A percentile compares a stretch with the other conserved stretches of the same genome.
phyloP scores from a whole-genome alignment of 1,284 basidiomycete species.

The Neolentinus lepideus region DNA sequence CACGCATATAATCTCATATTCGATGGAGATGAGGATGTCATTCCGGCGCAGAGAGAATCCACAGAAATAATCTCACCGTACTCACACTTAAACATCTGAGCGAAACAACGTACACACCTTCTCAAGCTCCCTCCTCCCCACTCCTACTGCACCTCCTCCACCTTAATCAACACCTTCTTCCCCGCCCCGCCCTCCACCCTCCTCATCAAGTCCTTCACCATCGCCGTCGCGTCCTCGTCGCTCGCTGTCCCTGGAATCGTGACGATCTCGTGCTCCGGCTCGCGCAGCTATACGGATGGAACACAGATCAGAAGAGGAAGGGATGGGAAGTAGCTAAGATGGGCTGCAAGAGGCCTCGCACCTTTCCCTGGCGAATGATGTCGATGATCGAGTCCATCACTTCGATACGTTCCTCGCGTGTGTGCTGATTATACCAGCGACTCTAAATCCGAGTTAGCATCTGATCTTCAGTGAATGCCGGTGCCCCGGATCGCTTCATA shows the following conservation, averaged over 20 bases:
- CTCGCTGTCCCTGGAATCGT: constrained; percentile 37
- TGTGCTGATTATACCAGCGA: constrained; percentile 55
- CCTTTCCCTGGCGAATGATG: constrained; percentile 50
- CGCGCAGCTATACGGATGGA: constrained; percentile 40
- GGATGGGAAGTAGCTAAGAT: neutral
- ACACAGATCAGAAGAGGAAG: neutral
- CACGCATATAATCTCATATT: too few relatives aligned
- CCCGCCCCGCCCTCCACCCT: constrained; percentile 51
- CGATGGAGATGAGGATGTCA: too few relatives aligned
- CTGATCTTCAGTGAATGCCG: neutral
- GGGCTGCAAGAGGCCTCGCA: constrained; percentile 13
- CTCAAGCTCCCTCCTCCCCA: neutral
- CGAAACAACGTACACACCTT: too few relatives aligned
- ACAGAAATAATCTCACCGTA: too few relatives aligned
- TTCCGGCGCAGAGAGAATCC: too few relatives aligned
- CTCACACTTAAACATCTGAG: too few relatives aligned
- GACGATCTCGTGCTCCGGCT: constrained; percentile 62
- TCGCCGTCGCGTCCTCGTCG: constrained; percentile 44
- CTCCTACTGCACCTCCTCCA: constrained; percentile 25
- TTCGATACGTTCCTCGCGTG: constrained; percentile 28
- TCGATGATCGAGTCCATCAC: constrained; percentile 46
- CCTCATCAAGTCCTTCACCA: constrained; percentile 40
- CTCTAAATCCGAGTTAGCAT: neutral
- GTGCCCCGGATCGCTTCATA: neutral
- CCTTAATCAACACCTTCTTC: constrained; percentile 63